These are phyloP conservation scores for Botrytis fabae DNA, from an alignment of 2,329 filamentous ascomycete genomes.

Conservation along the genomic window DNA sequence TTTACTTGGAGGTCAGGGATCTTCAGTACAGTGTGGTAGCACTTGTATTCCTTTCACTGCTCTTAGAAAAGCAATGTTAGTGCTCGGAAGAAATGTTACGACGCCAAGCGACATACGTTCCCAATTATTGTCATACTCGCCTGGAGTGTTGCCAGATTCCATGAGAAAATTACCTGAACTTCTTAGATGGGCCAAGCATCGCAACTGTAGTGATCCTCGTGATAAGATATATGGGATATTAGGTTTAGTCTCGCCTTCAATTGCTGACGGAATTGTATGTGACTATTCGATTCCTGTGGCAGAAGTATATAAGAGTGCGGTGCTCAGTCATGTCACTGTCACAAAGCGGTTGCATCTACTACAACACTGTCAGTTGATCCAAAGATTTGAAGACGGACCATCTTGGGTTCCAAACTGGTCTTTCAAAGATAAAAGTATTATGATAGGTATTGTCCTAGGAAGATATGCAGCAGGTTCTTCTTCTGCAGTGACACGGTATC, in stretches of 20 bases:
- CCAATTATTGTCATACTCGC: background rate
- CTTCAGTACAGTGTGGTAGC: background rate
- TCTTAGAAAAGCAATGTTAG: background rate
- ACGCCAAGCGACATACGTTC: background rate
- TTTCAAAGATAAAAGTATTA: background rate
- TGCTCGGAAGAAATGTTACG: background rate
- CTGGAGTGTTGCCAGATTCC: background rate
- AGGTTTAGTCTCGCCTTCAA: background rate
- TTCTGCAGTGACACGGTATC: background rate
- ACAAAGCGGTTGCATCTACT: background rate
- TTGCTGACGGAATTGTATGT: background rate
- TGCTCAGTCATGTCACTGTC: background rate
- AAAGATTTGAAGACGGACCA: background rate
- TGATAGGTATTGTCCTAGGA: background rate
- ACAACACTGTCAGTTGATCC: background rate
- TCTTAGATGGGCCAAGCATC: background rate
- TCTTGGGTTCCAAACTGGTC: background rate
- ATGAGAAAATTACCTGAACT: background rate
- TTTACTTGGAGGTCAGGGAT: background rate
- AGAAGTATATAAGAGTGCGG: background rate
- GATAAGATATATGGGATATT: background rate
- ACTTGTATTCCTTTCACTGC: background rate
- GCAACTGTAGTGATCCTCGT: background rate
- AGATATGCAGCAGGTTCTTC: background rate
- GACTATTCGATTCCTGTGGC: background rate